Evolutionary conservation across 805 yeast species (phyloP).

Genomic region (Saccharomycopsis sp.): DNA sequence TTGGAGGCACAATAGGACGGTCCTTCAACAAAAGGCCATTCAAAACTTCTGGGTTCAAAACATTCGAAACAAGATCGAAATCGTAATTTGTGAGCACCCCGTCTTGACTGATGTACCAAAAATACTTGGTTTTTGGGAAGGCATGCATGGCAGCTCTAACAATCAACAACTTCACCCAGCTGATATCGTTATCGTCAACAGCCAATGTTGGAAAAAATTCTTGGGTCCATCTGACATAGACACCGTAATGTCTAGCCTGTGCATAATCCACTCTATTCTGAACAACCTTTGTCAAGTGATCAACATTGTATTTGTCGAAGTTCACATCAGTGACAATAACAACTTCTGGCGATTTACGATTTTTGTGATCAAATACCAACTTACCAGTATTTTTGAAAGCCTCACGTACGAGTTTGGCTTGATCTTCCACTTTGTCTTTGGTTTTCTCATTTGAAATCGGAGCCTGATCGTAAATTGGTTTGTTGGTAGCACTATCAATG

Average conservation of each 20-base stretch:
- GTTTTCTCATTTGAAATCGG: conserved; percentile 5
- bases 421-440: conserved; percentile 19
- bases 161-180: conserved; percentile 57
- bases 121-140: conserved; percentile 83
- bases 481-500: conserved; percentile 5
- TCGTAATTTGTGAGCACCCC: conserved; percentile 67
- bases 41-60: conserved; percentile 53
- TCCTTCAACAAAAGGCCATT: conserved; percentile 57
- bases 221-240: conserved; percentile 76
- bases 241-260: conserved; percentile 67
- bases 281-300: conserved; percentile 56
- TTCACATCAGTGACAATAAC: conserved; percentile 76
- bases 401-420: conserved; percentile 38
- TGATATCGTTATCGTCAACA: conserved; percentile 35
- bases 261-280: conserved; percentile 89
- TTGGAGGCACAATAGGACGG: conserved; percentile 64
- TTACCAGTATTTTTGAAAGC: conserved; percentile 60
- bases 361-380: conserved; percentile 35
- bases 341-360: conserved; percentile 44
- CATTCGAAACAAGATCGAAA: conserved; percentile 48
- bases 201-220: conserved; percentile 64
- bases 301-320: conserved; percentile 52
- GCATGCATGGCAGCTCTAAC: conserved; percentile 88
- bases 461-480: conserved; percentile 16
- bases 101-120: conserved; percentile 80